Base-by-base conservation (phyloP, 1,284 basidiomycete genomes). In the Cystobasidium pallidum region DNA sequence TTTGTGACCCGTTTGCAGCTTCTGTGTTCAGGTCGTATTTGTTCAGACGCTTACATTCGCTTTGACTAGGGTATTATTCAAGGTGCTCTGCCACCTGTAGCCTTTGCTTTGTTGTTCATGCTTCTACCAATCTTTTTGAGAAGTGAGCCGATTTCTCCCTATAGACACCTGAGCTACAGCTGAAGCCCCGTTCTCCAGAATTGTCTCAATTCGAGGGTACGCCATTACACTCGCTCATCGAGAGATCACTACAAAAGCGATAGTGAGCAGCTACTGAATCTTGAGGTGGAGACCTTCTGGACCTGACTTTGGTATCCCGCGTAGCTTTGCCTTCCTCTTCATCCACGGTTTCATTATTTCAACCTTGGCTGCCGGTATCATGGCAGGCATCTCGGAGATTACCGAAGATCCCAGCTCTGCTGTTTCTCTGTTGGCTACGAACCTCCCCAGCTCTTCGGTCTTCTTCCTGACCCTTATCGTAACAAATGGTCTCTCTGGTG, bases 321-420 rank as follows among this genome's bases (percentile, higher is more conserved):
- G 24, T 64, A 77, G 17, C 84, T 97, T 94, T 84, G 83, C 91
- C 68, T 98, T 98, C 86, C 89, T 90, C 82, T 89, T 95, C 73
- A 85, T 95, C 65, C 90, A 94, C 81, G 91, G 91, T 45, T 96
- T 96, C 86, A 83, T 96, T 47, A 87, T 95, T 76, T 87, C 94
- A 45, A 91, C 92, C 0, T 79, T 95, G 39, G 85, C 88, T 39
- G 89, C 90, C 8, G 94, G 94, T 74, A 86, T 96, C 73, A 85
- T 92, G 70, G 84, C 86, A 1, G 85, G 91, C 0, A 83, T 93
- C 4, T 83, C 85, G 1, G 77, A 83, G n/a, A 81, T 95, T 41
- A 79, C 86, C 15, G 80, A 87, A 58, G 85, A 88, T 77, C 88
- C 90, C 15, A 17, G 45, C 49, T 55, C 71, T 3, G 83, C 89